Evolutionary conservation across 1,284 basidiomycete genomes (phyloP).

Genomic region (Filobasidium uniguttulatum): DNA sequence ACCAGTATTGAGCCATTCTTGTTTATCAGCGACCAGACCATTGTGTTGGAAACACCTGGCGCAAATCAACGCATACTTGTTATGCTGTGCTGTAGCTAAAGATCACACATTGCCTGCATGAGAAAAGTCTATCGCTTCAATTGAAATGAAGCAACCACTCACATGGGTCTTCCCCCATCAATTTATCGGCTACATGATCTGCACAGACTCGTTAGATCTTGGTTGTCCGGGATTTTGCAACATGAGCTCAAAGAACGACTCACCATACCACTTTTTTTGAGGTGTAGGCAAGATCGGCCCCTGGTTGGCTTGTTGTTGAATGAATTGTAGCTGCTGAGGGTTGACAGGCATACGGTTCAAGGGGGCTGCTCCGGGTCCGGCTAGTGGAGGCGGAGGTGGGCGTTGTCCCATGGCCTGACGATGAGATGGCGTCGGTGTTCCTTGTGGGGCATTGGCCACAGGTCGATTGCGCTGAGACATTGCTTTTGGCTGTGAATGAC

Average conservation of each 20-base stretch:
- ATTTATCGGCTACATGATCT: constrained; percentile 70
- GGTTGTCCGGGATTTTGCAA: no score
- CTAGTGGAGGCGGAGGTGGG: no score
- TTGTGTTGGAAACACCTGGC: constrained; percentile 86
- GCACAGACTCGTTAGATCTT: no score
- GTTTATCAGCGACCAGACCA: constrained; percentile 65
- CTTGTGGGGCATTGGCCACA: no score
- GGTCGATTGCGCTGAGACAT: no score
- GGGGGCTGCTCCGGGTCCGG: not conserved
- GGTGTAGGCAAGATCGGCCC: constrained; percentile 43
- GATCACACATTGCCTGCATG: constrained; percentile 23
- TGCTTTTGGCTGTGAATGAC: no score
- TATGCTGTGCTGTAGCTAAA: constrained; percentile 33
- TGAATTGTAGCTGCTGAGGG: constrained; percentile 27
- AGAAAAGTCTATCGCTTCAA: constrained; percentile 34
- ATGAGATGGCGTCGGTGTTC: constrained; percentile 10
- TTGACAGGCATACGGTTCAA: constrained; percentile 14
- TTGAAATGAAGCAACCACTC: constrained; percentile 31
- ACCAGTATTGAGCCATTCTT: constrained; percentile 82
- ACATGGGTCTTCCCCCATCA: constrained; percentile 69
- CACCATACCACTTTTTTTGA: constrained; percentile 60
- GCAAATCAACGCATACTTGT: constrained; percentile 86
- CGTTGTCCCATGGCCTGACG: not conserved
- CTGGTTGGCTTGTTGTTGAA: constrained; percentile 29
- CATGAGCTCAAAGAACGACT: not conserved